Evolutionary conservation across 345 rosid species (phyloP).

Genomic region (Leavenworthia alabamica): DNA sequence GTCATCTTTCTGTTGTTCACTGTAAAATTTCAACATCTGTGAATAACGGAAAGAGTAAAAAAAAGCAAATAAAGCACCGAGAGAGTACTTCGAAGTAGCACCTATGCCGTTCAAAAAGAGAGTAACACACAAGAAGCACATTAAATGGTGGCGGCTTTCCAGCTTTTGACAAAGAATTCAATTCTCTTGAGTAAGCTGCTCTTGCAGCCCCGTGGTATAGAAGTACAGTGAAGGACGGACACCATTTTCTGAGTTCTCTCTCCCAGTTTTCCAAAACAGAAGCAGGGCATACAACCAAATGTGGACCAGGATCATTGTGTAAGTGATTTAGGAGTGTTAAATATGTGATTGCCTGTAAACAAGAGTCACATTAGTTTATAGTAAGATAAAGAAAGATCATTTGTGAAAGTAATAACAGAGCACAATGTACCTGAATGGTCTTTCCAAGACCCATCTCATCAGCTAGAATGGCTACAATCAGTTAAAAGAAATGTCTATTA

Average conservation of each 20-base stretch:
- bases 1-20: conserved; percentile 96
- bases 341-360: conserved; percentile 77
- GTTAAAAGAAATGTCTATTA: conserved; percentile 30
- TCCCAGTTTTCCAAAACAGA: conserved; percentile 98
- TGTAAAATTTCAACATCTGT: conserved; percentile 34
- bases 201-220: conserved; percentile 78
- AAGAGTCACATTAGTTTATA: conserved; percentile 21
- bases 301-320: conserved; percentile 89
- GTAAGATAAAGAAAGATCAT: not conserved
- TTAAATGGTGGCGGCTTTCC: conserved; percentile 87
- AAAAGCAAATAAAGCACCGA: conserved; percentile 11
- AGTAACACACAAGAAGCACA: conserved; percentile 92
- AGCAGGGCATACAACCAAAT: conserved; percentile 94
- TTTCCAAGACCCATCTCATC: conserved; percentile 99
- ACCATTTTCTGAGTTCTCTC: conserved; percentile 94
- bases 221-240: conserved; percentile 88
- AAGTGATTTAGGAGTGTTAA: conserved; percentile 66
- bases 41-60: conserved; percentile 4
- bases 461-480: conserved; percentile 79
- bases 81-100: conserved; percentile 30
- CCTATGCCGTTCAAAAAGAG: conserved; percentile 97
- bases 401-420: conserved; percentile 3
- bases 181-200: conserved; percentile 78
- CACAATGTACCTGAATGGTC: conserved; percentile 75
- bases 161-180: conserved; percentile 65